phyloP scores from a whole-genome alignment of 148 eudicot species.

The Rheum nobile region DNA sequence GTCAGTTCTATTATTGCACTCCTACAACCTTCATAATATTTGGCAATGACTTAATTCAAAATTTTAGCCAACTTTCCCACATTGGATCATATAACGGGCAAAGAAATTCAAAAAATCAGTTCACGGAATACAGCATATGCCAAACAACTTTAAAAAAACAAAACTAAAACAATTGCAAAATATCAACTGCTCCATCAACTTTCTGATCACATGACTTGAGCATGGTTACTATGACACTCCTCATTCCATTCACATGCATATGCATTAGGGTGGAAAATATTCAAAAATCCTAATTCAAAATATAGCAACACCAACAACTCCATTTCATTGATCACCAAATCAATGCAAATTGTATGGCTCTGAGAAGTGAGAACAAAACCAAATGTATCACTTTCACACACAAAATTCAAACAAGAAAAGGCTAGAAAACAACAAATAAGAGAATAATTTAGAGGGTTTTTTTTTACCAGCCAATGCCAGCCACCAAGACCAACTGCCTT shows the following conservation, averaged over 20 bases:
- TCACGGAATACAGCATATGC: not conserved
- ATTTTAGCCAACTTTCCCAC: not conserved
- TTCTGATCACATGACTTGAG: constrained; percentile 1
- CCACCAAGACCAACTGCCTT: constrained; percentile 99
- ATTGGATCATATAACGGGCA: not conserved
- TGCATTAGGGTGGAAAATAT: not conserved
- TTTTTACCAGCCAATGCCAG: constrained; percentile 99
- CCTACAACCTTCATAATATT: not conserved
- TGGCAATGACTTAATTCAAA: not conserved
- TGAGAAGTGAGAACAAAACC: not conserved
- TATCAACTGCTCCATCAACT: constrained; percentile 5
- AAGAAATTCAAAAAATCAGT: not conserved
- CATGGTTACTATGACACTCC: not conserved
- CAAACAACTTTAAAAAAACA: too few relatives aligned
- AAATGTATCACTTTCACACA: not conserved
- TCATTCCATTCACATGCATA: constrained; percentile 4
- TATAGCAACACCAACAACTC: not conserved
- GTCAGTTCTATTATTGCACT: not conserved
- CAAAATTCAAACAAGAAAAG: not conserved
- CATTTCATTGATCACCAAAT: not conserved
- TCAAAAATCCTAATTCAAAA: not conserved
- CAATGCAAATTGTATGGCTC: not conserved
- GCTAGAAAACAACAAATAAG: not conserved
- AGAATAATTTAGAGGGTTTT: not conserved
- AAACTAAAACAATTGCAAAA: not conserved